These are phyloP conservation scores for Acacia pycnantha DNA, from an alignment of 331 rosid species.

Conservation along the genomic window DNA sequence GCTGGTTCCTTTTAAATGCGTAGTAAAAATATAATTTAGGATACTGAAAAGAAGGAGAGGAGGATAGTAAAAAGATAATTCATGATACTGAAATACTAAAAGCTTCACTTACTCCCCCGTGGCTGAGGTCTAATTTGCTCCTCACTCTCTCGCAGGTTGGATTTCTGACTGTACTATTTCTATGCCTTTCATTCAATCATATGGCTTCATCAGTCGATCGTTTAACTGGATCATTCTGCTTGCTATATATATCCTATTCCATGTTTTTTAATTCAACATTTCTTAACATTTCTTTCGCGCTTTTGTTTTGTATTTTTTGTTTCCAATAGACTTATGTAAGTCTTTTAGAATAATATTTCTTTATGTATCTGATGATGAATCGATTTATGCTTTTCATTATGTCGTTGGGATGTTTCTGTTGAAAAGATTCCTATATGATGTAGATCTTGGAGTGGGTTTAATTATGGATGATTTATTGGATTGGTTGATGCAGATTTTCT, in stretches of 20 bases:
- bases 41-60: too few relatives aligned
- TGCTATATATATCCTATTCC: background rate
- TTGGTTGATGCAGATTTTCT: background rate
- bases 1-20: too few relatives aligned
- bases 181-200: background rate
- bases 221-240: background rate
- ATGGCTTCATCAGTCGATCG: background rate
- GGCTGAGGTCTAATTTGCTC: conserved; percentile 43
- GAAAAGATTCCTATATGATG: background rate
- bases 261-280: background rate
- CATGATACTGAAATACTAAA: too few relatives aligned
- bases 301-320: background rate
- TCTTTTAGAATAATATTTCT: background rate
- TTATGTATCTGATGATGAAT: background rate
- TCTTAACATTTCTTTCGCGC: background rate
- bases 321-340: background rate
- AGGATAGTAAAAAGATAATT: too few relatives aligned
- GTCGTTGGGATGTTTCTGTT: background rate
- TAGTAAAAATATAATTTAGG: too few relatives aligned
- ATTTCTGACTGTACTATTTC: background rate
- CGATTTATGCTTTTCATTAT: background rate
- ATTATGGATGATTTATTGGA: too few relatives aligned
- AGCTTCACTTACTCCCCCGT: background rate
- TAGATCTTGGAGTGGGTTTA: background rate
- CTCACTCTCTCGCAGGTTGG: conserved; percentile 28